Evolutionary conservation across 371 early-diverging fungal species (phyloP).

Genomic region (Conidiobolus incongruus): DNA sequence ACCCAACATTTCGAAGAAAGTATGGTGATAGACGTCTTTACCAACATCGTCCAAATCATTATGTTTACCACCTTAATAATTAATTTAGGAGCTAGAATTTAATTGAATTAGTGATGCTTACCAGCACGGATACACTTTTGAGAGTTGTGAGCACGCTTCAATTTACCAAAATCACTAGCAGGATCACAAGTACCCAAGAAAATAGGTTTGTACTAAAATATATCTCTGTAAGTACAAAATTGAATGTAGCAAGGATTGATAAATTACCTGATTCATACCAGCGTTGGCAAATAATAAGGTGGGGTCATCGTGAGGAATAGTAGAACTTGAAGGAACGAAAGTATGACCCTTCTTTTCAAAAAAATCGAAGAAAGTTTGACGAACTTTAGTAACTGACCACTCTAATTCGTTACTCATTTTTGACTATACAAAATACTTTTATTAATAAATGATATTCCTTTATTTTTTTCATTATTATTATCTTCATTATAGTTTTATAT

Average conservation of each 20-base stretch:
- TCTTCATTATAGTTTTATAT: no score
- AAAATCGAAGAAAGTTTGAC: constrained; percentile 79
- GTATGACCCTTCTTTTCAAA: constrained; percentile 66
- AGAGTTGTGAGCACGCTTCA: constrained; percentile 85
- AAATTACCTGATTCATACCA: constrained; percentile 93
- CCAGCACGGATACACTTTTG: constrained; percentile 99
- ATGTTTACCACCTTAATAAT: constrained; percentile 88
- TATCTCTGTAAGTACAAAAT: background rate
- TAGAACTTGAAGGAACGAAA: constrained; percentile 74
- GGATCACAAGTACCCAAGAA: constrained; percentile 93
- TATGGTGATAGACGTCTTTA: constrained; percentile 99
- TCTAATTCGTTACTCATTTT: no score
- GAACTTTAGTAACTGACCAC: constrained; percentile 70
- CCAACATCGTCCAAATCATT: constrained; percentile 99
- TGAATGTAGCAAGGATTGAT: background rate
- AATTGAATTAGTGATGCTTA: constrained; percentile 11
- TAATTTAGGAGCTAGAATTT: background rate
- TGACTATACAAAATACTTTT: no score
- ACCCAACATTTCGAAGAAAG: constrained; percentile 99
- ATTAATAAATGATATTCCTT: no score
- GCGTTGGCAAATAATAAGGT: constrained; percentile 98
- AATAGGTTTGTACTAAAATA: constrained; percentile 81
- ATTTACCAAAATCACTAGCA: constrained; percentile 65
- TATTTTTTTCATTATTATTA: no score
- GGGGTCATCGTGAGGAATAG: constrained; percentile 94